Conservation (phyloP, 2,329 filamentous ascomycete genomes). For the Sclerotinia spermophila region DNA sequence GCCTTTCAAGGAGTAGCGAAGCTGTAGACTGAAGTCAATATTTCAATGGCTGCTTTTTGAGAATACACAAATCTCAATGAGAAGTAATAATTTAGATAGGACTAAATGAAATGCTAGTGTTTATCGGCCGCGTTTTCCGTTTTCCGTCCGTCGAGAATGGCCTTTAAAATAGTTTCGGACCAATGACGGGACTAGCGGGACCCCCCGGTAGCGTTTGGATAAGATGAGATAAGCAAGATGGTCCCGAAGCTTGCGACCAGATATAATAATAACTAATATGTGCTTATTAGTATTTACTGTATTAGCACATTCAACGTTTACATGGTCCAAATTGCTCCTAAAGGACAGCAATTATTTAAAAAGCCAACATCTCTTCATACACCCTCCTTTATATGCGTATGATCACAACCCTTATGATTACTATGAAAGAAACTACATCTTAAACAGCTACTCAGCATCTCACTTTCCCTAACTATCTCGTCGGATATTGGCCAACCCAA, state of each 20-base stretch:
- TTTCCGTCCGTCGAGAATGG: background rate
- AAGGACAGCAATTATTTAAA: background rate
- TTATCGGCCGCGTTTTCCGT: background rate
- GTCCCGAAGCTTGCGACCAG: constrained; percentile 3
- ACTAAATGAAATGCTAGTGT: background rate
- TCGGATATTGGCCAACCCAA: background rate
- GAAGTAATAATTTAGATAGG: background rate
- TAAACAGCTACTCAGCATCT: constrained; percentile 7
- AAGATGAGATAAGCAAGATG: constrained; percentile 5
- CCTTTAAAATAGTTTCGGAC: background rate
- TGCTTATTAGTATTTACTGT: background rate
- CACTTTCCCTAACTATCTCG: background rate
- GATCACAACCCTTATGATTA: background rate
- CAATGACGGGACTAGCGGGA: background rate
- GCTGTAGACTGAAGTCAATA: background rate
- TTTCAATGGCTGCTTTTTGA: background rate
- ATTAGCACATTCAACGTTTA: background rate
- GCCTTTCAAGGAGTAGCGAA: background rate
- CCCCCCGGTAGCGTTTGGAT: background rate
- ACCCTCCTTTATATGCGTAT: too few relatives aligned
- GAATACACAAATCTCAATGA: background rate
- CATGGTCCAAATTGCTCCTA: background rate
- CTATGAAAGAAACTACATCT: constrained; percentile 5
- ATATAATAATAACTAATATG: background rate
- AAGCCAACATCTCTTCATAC: background rate